Evolutionary conservation across 116 monocot species (phyloP), one percentile per base, ranked within the genome.

Genomic region (Dioscorea cayenensis): DNA sequence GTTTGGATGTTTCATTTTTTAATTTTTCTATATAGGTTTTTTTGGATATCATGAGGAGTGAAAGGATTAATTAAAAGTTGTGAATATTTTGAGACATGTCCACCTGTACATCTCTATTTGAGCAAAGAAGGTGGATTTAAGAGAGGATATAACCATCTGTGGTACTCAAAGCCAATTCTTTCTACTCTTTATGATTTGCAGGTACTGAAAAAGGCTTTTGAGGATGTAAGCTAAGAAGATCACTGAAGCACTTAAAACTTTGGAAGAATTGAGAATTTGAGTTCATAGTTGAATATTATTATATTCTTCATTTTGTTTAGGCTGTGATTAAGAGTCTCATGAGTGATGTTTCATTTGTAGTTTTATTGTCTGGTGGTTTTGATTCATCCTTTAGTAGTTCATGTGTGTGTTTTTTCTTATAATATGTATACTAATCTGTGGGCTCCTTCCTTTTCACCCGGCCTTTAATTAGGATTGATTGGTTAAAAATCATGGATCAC

Each of bases 31-130:
- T 27, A 7, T 75, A 90, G 94, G 95, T 12, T 95, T 92, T 65
- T 95, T 35, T 95, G 95, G 95, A 85, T 95, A 72, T 89, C 95
- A 38, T 92, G 92, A 0, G 95, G 92, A 67, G 87, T 95, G 89
- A 95, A 95, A 68, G 95, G 81, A 14, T 68, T 95, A 61, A 89
- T 82, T 61, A 89, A 95, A 66, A 89, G 92, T 18, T 95, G 92
- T 51, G 92, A 95, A 63, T 92, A 92, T 66, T 95, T 92, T 28
- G 87, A 92, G 83, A 28, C 63, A 10, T 95, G 89, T 69, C 95
- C 92, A 36, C 92, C 95, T 49, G 95, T 87, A 5, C 86, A 95
- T 77, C 37, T 95, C 65, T 95, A 89, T 71, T 95, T 92, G 28
- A 95, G 92, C 84, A 95, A 89, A 75, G 69, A 65, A 29, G 80